Conservation (phyloP, 129 eudicot species). For the Lonicera japonica region DNA sequence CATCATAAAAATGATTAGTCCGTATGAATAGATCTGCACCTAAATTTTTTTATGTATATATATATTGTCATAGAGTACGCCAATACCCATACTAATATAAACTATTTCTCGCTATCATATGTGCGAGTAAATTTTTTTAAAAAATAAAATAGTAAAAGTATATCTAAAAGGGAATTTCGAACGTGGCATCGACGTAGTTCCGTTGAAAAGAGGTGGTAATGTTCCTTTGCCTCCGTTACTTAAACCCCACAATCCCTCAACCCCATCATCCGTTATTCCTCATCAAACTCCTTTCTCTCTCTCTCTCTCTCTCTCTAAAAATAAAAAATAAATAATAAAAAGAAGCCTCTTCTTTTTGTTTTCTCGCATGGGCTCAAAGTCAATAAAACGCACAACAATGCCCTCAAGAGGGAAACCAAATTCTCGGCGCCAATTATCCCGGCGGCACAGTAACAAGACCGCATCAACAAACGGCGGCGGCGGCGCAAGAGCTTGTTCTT, state of each 20-base stretch:
- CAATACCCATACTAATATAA: no score
- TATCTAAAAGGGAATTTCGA: no score
- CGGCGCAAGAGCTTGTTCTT: conserved; percentile 4
- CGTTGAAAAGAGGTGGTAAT: conserved; percentile 17
- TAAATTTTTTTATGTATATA: no score
- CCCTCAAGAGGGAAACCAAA: conserved; percentile 16
- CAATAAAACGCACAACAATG: conserved; percentile 25
- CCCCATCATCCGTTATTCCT: background rate
- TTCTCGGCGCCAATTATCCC: background rate
- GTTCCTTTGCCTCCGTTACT: conserved; percentile 25
- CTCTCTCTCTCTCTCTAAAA: background rate
- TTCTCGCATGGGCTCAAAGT: conserved; percentile 51
- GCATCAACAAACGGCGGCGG: background rate
- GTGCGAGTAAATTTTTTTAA: no score
- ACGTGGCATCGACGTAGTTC: conserved; percentile 43
- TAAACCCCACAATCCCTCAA: conserved; percentile 34
- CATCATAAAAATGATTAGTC: no score
- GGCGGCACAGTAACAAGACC: conserved; percentile 5
- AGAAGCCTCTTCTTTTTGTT: conserved; percentile 6
- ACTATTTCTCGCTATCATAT: no score
- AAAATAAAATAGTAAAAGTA: no score
- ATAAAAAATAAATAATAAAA: no score
- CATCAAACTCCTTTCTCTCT: conserved; percentile 7
- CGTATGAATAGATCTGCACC: no score
- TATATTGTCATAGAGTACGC: no score